Conservation (phyloP, 768 basidiomycete species). For the Dioszegia hungarica region DNA sequence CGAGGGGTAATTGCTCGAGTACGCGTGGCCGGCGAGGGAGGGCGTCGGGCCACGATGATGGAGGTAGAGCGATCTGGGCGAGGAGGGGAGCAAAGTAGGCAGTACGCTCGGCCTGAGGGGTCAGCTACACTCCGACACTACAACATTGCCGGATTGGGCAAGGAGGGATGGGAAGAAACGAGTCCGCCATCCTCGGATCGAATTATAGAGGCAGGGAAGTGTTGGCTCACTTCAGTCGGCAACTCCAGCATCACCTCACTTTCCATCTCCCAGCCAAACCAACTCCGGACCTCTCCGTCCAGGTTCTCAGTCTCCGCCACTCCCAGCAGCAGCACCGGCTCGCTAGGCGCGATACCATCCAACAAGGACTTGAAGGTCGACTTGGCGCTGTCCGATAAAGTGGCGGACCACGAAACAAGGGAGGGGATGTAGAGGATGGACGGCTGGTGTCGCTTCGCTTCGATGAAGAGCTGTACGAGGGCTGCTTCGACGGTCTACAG, state of each 20-base stretch:
- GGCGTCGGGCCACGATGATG: conserved; percentile 84
- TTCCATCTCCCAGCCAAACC: conserved; percentile 76
- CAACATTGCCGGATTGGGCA: too few species aligned
- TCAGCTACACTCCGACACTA: too few species aligned
- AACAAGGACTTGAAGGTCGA: conserved; percentile 84
- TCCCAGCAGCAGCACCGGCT: conserved; percentile 87
- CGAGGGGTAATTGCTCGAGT: conserved; percentile 77
- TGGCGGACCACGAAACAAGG: conserved; percentile 74
- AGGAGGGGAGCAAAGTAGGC: conserved; percentile 74
- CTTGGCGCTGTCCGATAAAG: conserved; percentile 76
- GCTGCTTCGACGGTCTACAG: conserved; percentile 79
- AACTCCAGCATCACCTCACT: conserved; percentile 63
- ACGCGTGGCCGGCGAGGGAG: conserved; percentile 75
- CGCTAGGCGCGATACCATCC: conserved; percentile 81
- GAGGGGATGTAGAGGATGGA: conserved; percentile 93
- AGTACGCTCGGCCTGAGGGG: conserved; percentile 54
- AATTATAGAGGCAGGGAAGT: too few species aligned
- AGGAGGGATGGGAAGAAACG: too few species aligned
- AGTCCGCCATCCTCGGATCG: too few species aligned
- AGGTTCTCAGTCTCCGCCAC: conserved; percentile 74
- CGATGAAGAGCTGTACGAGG: conserved; percentile 89
- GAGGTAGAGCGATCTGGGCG: conserved; percentile 65
- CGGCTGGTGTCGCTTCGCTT: conserved; percentile 94
- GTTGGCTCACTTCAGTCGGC: conserved; percentile 52
- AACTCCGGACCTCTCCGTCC: conserved; percentile 74